Conservation (phyloP, 2,329 filamentous ascomycete genomes). For the Mollisia scopiformis region DNA sequence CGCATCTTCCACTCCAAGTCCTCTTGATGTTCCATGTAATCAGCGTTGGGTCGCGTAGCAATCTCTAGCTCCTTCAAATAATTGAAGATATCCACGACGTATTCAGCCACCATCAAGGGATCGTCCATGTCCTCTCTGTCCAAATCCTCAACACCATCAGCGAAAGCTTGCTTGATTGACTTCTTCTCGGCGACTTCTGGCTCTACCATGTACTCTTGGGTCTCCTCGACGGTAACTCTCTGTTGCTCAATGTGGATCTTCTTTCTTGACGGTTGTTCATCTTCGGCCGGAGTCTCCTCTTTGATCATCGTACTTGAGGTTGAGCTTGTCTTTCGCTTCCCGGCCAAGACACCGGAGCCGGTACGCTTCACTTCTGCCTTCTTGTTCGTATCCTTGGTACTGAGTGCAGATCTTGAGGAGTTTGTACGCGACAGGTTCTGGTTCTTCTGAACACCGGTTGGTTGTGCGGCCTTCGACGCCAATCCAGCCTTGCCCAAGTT, state of each 20-base stretch:
- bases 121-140: conserved; percentile 90
- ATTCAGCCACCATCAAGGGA: conserved; percentile 97
- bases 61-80: conserved; percentile 89
- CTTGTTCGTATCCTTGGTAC: conserved; percentile 66
- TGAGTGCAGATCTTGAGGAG: conserved; percentile 64
- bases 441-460: conserved; percentile 79
- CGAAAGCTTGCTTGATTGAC: conserved; percentile 31
- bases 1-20: conserved; percentile 99
- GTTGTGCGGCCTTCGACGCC: conserved; percentile 79
- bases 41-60: conserved; percentile 79
- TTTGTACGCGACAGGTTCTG: conserved; percentile 57
- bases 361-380: conserved; percentile 75
- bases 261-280: conserved; percentile 71
- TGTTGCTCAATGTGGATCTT: conserved; percentile 61
- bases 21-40: conserved; percentile 94
- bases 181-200: conserved; percentile 35
- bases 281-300: conserved; percentile 61
- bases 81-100: conserved; percentile 95
- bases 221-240: conserved; percentile 39
- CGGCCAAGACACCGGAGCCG: conserved; percentile 69
- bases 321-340: conserved; percentile 71
- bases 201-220: conserved; percentile 40
- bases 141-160: conserved; percentile 62
- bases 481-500: conserved; percentile 68
- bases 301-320: conserved; percentile 56